Base-by-base conservation (phyloP, 148 eudicot genomes). In the Spergularia marina region DNA sequence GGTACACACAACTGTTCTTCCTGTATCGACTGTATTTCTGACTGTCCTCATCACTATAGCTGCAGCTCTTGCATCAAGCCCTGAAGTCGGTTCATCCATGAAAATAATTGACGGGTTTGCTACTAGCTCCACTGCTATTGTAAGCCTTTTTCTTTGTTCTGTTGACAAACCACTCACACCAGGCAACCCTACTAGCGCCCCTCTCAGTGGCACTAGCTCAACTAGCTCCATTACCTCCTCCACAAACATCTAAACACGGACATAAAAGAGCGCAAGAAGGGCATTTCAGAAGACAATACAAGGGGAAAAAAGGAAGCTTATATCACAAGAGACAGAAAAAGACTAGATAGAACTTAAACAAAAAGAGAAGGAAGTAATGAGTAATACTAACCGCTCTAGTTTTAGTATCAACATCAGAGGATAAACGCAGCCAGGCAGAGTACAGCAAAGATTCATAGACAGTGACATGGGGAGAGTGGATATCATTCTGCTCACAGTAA, bases 61-160 rank as follows among this genome's bases (percentile, higher is more conserved):
- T 39, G 97, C 97, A 47, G 94, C 92, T 74, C 97, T 80, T 17
- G 97, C 97, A 85, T 89, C 97, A 2, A 91, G 84, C 76, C 97
- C 97, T 21, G 92, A 91, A 59, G 97, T 91, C 73, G 97, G 97
- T 80, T 91, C 97, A 10, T 91, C 97, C 97, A 91, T 91, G 81
- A 91, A 91, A 53, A 91, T 89, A 53, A 91, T 88, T 1, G 97
- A 91, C 14, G 97, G 97, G 77, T 91, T 89, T 1, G 97, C 94
- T 17, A 91, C 97, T 41, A 91, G 76, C 77, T 91, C 92, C 40
- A 91, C 94, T 18, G 97, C 97, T 25, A 91, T 88, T 14, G 97
- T 91, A 49, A 91, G 83, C 76, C 94, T 77, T 57, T 91, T 91
- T 3, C 97, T 71, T 56, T 91, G 97, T 74, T 91, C 97, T 6